A percentile compares a stretch with the other conserved stretches of the same genome.
phyloP scores from a whole-genome alignment of 768 basidiomycete genomes.

The Fomitopsis serialis region DNA sequence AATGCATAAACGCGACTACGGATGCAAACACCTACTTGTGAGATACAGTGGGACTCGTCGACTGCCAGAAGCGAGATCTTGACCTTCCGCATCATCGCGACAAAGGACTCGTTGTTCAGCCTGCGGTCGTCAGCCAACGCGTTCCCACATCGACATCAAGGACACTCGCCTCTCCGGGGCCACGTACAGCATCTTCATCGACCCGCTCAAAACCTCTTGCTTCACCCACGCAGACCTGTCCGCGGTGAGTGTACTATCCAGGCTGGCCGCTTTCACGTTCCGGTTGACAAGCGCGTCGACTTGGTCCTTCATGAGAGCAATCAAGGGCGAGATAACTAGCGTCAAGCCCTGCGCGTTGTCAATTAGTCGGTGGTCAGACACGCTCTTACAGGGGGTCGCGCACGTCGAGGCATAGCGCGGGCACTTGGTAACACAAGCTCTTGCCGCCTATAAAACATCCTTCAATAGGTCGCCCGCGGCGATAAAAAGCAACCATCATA shows the following conservation, averaged over 20 bases:
- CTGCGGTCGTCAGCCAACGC: too few relatives aligned
- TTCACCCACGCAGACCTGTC: conserved; percentile 30
- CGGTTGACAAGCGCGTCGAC: conserved; percentile 61
- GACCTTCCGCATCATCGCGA: conserved; percentile 37
- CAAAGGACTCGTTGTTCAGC: conserved; percentile 40
- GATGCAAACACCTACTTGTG: conserved; percentile 24
- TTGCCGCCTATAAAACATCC: conserved; percentile 26
- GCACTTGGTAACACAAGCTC: conserved; percentile 35
- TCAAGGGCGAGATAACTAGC: conserved; percentile 85
- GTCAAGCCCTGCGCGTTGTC: conserved; percentile 85
- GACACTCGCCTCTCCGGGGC: conserved; percentile 35
- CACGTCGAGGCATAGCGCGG: conserved; percentile 33
- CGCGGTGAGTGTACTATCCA: conserved; percentile 33
- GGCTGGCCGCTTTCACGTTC: conserved; percentile 56
- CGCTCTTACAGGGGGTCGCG: too few relatives aligned
- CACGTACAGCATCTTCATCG: conserved; percentile 44
- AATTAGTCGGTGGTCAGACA: too few relatives aligned
- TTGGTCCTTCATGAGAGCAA: conserved; percentile 90
- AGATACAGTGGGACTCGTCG: conserved; percentile 46
- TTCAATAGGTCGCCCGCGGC: not conserved
- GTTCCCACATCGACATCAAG: not conserved
- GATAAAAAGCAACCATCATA: conserved; percentile 1
- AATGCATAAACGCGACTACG: not conserved
- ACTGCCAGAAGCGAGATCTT: conserved; percentile 42
- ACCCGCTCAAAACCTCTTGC: conserved; percentile 29